Evolutionary conservation across 257 asterid genomes (phyloP).

Genomic region (Cordia subcordata): DNA sequence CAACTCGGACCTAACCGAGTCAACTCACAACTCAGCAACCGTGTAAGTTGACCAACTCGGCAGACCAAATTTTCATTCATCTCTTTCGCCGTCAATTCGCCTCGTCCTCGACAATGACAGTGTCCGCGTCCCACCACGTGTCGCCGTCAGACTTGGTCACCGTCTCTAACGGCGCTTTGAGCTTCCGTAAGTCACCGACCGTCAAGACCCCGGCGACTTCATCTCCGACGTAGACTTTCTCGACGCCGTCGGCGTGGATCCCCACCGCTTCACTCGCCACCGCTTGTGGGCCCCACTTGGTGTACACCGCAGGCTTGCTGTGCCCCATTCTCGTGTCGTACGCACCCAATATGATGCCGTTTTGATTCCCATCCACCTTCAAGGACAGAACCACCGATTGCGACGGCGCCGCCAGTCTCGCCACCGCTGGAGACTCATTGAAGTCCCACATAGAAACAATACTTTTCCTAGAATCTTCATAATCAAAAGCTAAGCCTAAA

Average conservation of each 20-base stretch:
- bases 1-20: constrained; percentile 5
- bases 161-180: constrained; percentile 47
- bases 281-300: constrained; percentile 43
- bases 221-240: constrained; percentile 49
- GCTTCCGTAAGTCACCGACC: constrained; percentile 78
- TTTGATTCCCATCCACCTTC: constrained; percentile 25
- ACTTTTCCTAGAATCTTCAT: constrained; percentile 40
- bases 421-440: constrained; percentile 15
- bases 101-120: constrained; percentile 49
- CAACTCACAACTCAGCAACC: not conserved
- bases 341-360: constrained; percentile 50
- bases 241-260: constrained; percentile 4
- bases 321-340: constrained; percentile 62
- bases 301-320: constrained; percentile 46
- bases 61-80: not conserved
- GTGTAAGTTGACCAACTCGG: constrained; percentile 3
- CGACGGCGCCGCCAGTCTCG: constrained; percentile 14
- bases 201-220: constrained; percentile 49
- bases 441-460: constrained; percentile 68
- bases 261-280: constrained; percentile 21
- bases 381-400: constrained; percentile 48
- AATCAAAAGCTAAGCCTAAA: constrained; percentile 53
- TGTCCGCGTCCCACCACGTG: constrained; percentile 80
- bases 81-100: constrained; percentile 19
- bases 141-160: constrained; percentile 43